These are phyloP conservation scores for Cyclotella baltica DNA, from an alignment of 108 stramenopile genomes.

Conservation along the genomic window DNA sequence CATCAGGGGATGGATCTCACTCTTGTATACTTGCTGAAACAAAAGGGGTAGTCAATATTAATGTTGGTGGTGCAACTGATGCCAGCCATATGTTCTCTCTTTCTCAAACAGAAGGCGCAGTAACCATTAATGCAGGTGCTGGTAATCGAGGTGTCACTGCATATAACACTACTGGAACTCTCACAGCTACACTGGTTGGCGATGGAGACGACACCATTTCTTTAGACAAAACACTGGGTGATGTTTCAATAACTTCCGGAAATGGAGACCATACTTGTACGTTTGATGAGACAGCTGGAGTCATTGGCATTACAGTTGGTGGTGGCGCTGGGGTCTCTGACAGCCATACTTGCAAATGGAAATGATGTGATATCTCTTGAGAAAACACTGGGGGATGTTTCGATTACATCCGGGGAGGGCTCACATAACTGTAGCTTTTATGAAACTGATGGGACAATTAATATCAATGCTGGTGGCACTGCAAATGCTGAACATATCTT, in stretches of 20 bases:
- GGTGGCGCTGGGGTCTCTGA: constrained; percentile 6
- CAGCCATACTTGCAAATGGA: not conserved
- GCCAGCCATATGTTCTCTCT: not conserved
- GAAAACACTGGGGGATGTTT: not conserved
- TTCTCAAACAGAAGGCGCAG: constrained; percentile 6
- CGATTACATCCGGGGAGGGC: not conserved
- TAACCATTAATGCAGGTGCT: not conserved
- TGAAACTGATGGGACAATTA: not conserved
- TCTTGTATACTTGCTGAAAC: not conserved
- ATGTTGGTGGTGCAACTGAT: not conserved
- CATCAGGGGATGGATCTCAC: not conserved
- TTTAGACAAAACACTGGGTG: not conserved
- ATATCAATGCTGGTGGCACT: not conserved
- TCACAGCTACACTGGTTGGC: not conserved
- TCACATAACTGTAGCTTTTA: constrained; percentile 1
- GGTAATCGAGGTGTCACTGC: not conserved
- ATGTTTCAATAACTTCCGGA: constrained; percentile 1
- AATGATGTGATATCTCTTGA: not conserved
- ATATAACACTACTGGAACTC: not conserved
- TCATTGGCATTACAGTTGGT: not conserved
- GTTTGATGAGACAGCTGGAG: not conserved
- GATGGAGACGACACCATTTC: not conserved
- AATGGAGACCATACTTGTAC: not conserved
- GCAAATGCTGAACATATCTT: not conserved
- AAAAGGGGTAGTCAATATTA: not conserved